Percentiles rank a stretch among this genome's conserved stretches.
phyloP scores from a whole-genome alignment of 352 stramenopile species.

The Plasmopara viticola region DNA sequence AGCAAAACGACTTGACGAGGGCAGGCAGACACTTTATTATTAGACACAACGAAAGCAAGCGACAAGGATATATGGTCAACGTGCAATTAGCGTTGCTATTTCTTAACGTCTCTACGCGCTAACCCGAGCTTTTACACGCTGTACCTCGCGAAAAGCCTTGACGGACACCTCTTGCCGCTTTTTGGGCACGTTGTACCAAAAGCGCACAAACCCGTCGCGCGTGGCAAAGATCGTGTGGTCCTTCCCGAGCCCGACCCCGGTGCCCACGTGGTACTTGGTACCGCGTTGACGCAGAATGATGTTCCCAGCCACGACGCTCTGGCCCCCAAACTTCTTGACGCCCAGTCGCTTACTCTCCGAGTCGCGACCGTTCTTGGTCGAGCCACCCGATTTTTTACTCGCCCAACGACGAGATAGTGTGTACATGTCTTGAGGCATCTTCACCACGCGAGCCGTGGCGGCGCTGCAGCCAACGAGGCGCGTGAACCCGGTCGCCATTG shows the following conservation, averaged over 20 bases:
- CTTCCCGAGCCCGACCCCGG: constrained; percentile 91
- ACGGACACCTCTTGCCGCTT: constrained; percentile 84
- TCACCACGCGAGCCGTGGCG: constrained; percentile 13
- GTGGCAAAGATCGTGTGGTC: constrained; percentile 93
- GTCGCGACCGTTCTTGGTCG: constrained; percentile 96
- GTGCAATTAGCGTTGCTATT: neutral
- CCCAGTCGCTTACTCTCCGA: constrained; percentile 94
- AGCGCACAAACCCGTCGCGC: constrained; percentile 84
- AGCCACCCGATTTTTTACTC: constrained; percentile 95
- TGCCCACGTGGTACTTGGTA: constrained; percentile 92
- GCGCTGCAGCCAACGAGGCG: no score
- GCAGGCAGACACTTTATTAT: no score
- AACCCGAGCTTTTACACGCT: constrained; percentile 22
- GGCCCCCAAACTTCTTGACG: constrained; percentile 94
- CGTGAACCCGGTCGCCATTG: no score
- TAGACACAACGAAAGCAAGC: no score
- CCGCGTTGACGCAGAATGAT: constrained; percentile 98
- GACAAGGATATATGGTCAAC: no score
- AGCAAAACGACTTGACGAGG: no score
- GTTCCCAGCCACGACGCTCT: constrained; percentile 89
- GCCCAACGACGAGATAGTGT: constrained; percentile 67
- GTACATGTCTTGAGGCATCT: constrained; percentile 41
- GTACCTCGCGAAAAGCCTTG: constrained; percentile 60
- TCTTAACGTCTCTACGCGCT: constrained; percentile 18
- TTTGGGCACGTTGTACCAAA: constrained; percentile 86